Evolutionary conservation across 2,329 filamentous ascomycete species (phyloP), one percentile per base, ranked within the genome.

Genomic region (Ophiocordyceps unilateralis): DNA sequence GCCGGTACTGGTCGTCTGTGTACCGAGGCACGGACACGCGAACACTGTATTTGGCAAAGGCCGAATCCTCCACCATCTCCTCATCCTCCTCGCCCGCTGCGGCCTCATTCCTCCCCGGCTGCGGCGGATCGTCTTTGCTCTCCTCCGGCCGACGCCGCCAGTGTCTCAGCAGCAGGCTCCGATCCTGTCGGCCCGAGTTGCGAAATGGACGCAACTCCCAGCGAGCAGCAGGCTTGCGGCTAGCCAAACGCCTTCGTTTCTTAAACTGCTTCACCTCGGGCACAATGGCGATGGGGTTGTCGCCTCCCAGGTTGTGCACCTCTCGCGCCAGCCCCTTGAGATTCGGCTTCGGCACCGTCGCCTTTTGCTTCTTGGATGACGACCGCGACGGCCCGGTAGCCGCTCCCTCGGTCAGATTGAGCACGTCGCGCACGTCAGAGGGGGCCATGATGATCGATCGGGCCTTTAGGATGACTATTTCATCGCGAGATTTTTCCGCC

Each of bases 1-100:
- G 70, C 46, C 80, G 74, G 62, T 98, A 98, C 58, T 93, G 81
- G 48, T 88, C 84, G 48, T 93, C 82, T 47, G 76, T 86, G 61
- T 96, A 96, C 46, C 78, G 71, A 1, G 88, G 85, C 30, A 87
- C 70, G 4, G 81, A 72, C 14, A 89, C 75, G 49, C 81, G 73
- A 43, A 93, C 78, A 56, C 95, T 93, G 69, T 83, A 96, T 57
- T 89, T 93, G 40, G 84, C 77, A 61, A 91, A 96, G 2, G 64
- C 55, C 8, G 75, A 79, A 54, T 81, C 75, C 48, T 80, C 76
- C 26, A 58, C 46, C 32, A 8, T 15, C 32, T 58, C 57, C 12
- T 41, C 44, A 7, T 17, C n/a, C 12, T 22, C 17, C 10, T 49
- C 50, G 39, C 60, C 58, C n/a, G 55, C 52, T n/a, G 60, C 60